These are phyloP conservation scores for Trichoderma gracile DNA, from an alignment of 2,329 filamentous ascomycete genomes.

Conservation along the genomic window DNA sequence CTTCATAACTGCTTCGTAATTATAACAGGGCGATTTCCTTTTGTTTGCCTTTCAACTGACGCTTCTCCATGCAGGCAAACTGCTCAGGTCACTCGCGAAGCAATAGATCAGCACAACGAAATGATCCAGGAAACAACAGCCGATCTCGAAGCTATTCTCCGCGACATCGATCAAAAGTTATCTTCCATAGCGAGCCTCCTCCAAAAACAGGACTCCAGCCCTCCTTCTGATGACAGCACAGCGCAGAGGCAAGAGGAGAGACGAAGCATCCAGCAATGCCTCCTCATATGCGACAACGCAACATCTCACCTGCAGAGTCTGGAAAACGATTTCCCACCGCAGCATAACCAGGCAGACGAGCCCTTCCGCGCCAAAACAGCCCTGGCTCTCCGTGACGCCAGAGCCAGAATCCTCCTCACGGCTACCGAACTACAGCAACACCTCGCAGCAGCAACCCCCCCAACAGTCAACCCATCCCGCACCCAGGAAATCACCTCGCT, in stretches of 20 bases:
- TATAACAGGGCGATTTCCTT: neutral
- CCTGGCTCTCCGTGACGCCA: neutral
- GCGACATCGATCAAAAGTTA: conserved; percentile 22
- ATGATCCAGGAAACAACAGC: conserved; percentile 30
- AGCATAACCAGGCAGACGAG: neutral
- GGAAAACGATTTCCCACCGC: neutral
- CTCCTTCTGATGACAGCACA: neutral
- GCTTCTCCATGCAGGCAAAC: neutral
- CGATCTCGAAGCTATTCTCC: conserved; percentile 27
- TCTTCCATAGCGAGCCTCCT: neutral
- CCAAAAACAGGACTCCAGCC: neutral
- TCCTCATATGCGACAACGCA: conserved; percentile 24
- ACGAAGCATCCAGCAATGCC: conserved; percentile 24
- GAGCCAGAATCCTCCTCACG: conserved; percentile 11
- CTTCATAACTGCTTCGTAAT: neutral
- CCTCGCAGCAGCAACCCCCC: neutral
- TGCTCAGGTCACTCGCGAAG: conserved; percentile 25
- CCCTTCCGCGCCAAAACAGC: neutral
- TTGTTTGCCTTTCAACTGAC: neutral
- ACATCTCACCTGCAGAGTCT: neutral
- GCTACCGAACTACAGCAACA: neutral
- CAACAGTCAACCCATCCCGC: neutral
- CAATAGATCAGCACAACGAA: conserved; percentile 30
- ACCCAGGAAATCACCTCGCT: neutral
- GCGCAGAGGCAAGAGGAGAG: conserved; percentile 25